These are phyloP conservation scores for Annona cherimola DNA, from an alignment of 164 flowering plant genomes.

Conservation along the genomic window DNA sequence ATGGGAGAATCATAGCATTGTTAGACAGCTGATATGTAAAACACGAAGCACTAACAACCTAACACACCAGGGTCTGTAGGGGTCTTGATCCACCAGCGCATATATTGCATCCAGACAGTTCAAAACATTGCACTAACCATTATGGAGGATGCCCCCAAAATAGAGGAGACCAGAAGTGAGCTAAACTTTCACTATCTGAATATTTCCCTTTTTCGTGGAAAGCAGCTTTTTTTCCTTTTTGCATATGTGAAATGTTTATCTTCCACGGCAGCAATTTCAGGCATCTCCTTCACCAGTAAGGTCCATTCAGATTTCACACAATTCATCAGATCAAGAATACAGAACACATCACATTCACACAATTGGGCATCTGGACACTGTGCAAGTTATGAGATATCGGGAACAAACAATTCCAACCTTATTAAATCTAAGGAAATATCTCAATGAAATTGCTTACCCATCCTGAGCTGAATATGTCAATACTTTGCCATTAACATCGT, in stretches of 20 bases:
- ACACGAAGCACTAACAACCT: neutral
- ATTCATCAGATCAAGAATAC: neutral
- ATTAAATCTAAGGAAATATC: neutral
- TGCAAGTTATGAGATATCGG: neutral
- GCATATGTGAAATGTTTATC: neutral
- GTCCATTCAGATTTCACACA: too few relatives aligned
- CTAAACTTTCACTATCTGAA: neutral
- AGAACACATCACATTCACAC: neutral
- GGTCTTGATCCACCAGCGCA: neutral
- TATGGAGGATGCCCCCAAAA: neutral
- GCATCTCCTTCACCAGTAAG: neutral
- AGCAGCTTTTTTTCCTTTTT: neutral
- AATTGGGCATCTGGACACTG: neutral
- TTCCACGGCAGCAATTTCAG: neutral
- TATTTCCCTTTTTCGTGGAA: neutral
- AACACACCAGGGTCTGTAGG: neutral
- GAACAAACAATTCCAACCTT: neutral
- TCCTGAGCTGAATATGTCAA: conserved; percentile 33
- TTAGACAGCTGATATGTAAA: conserved; percentile 2
- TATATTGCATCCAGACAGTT: neutral
- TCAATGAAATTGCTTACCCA: conserved; percentile 14
- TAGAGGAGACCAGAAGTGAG: neutral
- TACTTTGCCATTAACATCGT: conserved; percentile 32
- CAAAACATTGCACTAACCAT: neutral
- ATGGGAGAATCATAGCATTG: neutral